phyloP scores from a whole-genome alignment of 306 rosid genomes.

The Malus sieversii region DNA sequence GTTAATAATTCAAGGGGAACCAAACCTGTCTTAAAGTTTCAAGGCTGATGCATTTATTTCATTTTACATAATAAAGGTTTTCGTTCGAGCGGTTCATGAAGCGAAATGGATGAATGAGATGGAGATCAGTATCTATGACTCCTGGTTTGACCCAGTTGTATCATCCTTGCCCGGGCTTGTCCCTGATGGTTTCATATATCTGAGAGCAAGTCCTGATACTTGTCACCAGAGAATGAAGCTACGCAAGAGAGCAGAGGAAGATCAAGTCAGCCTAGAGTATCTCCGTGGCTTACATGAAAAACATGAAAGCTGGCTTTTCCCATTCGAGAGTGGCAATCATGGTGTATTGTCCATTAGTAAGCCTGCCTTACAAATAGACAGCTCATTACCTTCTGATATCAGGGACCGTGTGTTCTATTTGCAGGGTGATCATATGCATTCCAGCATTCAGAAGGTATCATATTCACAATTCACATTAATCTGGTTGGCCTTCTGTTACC shows the following conservation, averaged over 20 bases:
- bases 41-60: constrained; percentile 28
- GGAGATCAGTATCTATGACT: constrained; percentile 98
- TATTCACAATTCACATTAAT: constrained; percentile 9
- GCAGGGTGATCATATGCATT: constrained; percentile 96
- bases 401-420: constrained; percentile 86
- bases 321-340: constrained; percentile 67
- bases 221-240: constrained; percentile 89
- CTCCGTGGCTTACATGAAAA: constrained; percentile 82
- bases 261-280: constrained; percentile 79
- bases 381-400: constrained; percentile 73
- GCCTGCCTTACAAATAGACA: constrained; percentile 63
- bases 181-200: constrained; percentile 95
- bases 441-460: constrained; percentile 89
- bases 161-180: constrained; percentile 92
- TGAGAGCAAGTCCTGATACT: constrained; percentile 98
- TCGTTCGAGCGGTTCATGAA: constrained; percentile 96
- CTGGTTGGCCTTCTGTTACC: constrained; percentile 5
- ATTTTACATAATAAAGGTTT: constrained; percentile 49
- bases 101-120: constrained; percentile 99
- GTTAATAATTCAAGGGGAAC: constrained; percentile 16
- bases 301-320: constrained; percentile 97
- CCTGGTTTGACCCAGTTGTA: constrained; percentile 98
- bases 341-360: constrained; percentile 65
- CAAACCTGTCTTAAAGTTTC: constrained; percentile 20
- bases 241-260: constrained; percentile 80